Evolutionary conservation across 73 alveolate species (phyloP), one percentile per base, ranked within the genome.

Genomic region (Tetrahymena thermophila): DNA sequence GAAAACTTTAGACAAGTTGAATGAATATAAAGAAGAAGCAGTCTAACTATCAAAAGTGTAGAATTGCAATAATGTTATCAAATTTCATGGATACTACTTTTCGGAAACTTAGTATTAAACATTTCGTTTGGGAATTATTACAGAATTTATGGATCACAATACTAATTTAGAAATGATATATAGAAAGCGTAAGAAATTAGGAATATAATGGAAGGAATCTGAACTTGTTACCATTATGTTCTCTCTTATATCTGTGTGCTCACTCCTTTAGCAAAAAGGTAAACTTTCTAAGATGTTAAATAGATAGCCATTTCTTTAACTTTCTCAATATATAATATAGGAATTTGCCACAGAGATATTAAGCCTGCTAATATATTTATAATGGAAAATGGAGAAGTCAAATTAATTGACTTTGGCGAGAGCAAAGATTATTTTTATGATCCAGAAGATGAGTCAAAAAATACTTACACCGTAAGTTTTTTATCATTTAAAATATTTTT

Each of bases 1-100:
- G 16, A 98, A 97, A 84, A 98, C 99, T 56, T 95, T 98, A 38
- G 99, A 98, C 85, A 98, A 98, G 95, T 96, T 98, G 42, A 98
- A 98, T 97, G 99, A 98, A 97, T 98, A 98, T 95, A 98, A 98
- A 97, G 99, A 98, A 98, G 99, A 98, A 94, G 99, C 99, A 38
- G 99, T 98, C 94, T 98, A 98, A 97, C 94, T 98, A 34, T 97
- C 97, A 93, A 98, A 98, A 96, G 99, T 98, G 34, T 97, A 98
- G 96, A 97, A 98, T 93, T 99, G 98, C 96, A 99, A 99, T 17
- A 98, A 98, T 94, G 97, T 98, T 37, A 97, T 98, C n/a, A 96
- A 98, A 94, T 98, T 98, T 96, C 98, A 97, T 98, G 99, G 99
- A 35, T 98, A 98, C 97, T 98, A 97, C 96, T 98, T 98, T 96